A percentile compares a stretch with the other conserved stretches of the same genome.
Evolutionary conservation across 768 basidiomycete species (phyloP).

Genomic region (Collybiopsis confluens): DNA sequence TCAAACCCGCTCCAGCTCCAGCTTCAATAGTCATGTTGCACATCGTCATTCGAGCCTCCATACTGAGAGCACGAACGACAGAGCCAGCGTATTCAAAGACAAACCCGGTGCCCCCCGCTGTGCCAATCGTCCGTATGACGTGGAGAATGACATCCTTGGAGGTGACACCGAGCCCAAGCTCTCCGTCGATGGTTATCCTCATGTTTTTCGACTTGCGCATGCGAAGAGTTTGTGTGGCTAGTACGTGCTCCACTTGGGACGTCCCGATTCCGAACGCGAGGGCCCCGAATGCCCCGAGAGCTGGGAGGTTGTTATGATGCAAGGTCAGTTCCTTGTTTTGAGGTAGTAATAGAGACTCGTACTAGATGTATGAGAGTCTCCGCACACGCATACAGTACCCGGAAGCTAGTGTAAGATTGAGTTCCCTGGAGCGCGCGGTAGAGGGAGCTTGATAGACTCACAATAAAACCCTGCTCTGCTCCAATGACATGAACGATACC

Average conservation of each 20-base stretch:
- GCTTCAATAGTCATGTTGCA: constrained; percentile 97
- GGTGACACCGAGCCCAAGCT: constrained; percentile 73
- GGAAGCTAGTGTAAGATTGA: constrained; percentile 43
- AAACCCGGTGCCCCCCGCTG: constrained; percentile 86
- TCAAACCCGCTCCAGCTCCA: constrained; percentile 89
- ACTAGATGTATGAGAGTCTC: constrained; percentile 94
- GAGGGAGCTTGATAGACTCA: constrained; percentile 32
- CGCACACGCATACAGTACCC: constrained; percentile 82
- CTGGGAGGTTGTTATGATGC: constrained; percentile 28
- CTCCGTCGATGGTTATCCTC: constrained; percentile 84
- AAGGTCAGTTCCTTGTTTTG: neutral
- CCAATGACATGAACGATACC: constrained; percentile 70
- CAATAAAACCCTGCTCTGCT: constrained; percentile 91
- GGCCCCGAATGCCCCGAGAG: constrained; percentile 90
- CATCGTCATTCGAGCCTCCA: constrained; percentile 89
- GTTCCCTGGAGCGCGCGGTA: constrained; percentile 3
- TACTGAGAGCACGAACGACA: constrained; percentile 77
- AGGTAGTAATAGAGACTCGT: constrained; percentile 32
- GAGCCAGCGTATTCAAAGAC: constrained; percentile 93
- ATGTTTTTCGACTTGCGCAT: constrained; percentile 91
- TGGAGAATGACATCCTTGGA: constrained; percentile 91
- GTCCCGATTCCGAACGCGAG: constrained; percentile 93
- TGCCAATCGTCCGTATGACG: constrained; percentile 87
- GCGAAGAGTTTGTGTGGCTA: constrained; percentile 85
- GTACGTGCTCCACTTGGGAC: constrained; percentile 91